Evolutionary conservation across 2,329 filamentous ascomycete genomes (phyloP).

Genomic region (Penicillium sp.): DNA sequence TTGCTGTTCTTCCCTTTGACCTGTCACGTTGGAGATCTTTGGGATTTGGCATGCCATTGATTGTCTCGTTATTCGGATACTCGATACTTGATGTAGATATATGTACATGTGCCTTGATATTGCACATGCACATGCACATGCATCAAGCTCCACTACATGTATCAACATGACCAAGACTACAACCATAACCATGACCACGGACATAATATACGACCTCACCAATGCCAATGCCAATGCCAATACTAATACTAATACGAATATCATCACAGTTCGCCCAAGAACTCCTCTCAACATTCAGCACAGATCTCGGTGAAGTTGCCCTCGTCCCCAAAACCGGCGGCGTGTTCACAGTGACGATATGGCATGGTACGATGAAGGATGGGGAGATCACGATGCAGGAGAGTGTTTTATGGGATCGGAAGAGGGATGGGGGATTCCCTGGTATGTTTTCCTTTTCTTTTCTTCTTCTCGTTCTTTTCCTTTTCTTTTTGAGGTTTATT

Average conservation of each 20-base stretch:
- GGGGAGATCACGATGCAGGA: constrained; percentile 38
- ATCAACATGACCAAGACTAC: no score
- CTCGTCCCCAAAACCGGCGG: constrained; percentile 83
- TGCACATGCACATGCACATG: background rate
- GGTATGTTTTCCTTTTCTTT: constrained; percentile 39
- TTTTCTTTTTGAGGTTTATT: no score
- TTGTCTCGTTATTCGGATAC: no score
- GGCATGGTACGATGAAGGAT: constrained; percentile 22
- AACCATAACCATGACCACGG: background rate
- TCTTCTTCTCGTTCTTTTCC: background rate
- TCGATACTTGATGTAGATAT: background rate
- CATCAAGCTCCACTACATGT: no score
- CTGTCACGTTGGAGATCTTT: background rate
- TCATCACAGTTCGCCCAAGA: constrained; percentile 78
- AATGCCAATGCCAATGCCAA: background rate
- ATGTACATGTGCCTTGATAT: background rate
- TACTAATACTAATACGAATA: no score
- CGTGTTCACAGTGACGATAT: constrained; percentile 71
- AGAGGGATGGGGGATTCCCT: constrained; percentile 82
- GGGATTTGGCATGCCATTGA: background rate
- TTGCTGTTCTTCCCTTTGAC: background rate
- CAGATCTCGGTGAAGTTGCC: constrained; percentile 78
- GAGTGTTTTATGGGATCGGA: constrained; percentile 80
- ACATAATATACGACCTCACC: background rate
- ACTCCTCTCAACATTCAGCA: constrained; percentile 87